phyloP scores from a whole-genome alignment of 2,329 filamentous ascomycete genomes.

The Lachnellula suecica region DNA sequence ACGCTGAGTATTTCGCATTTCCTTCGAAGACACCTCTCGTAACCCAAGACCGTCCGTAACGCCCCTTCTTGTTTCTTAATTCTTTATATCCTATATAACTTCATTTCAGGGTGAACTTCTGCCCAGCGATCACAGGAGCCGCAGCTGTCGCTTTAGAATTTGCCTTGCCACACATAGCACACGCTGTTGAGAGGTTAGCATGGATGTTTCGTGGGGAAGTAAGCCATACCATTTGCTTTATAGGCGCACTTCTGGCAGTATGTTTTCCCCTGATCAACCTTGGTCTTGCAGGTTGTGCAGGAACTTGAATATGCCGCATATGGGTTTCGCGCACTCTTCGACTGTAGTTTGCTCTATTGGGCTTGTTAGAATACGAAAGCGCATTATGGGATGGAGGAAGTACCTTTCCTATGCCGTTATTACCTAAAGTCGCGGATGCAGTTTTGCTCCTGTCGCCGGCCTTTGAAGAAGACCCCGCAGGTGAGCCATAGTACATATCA shows the following conservation, averaged over 20 bases:
- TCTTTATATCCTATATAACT: neutral
- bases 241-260: slow-evolving; percentile 64
- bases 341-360: slow-evolving; percentile 61
- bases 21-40: neutral
- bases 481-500: slow-evolving; percentile 65
- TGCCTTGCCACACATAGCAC: slow-evolving; percentile 63
- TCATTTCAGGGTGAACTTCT: slow-evolving; percentile 63
- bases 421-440: slow-evolving; percentile 55
- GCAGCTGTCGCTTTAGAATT: slow-evolving; percentile 49
- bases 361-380: neutral
- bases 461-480: slow-evolving; percentile 38
- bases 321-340: slow-evolving; percentile 64
- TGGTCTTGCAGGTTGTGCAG: slow-evolving; percentile 62
- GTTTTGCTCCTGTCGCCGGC: slow-evolving; percentile 41
- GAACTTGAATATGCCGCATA: slow-evolving; percentile 63
- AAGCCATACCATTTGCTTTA: slow-evolving; percentile 53
- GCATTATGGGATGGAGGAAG: slow-evolving; percentile 12
- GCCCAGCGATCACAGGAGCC: slow-evolving; percentile 55
- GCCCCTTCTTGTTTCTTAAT: neutral
- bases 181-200: slow-evolving; percentile 42
- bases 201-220: neutral
- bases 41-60: neutral
- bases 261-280: slow-evolving; percentile 59
- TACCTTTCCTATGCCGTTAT: slow-evolving; percentile 60
- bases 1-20: neutral